These are phyloP conservation scores for Phytopythium chamaehyphon DNA, from an alignment of 352 stramenopile species.

Conservation along the genomic window DNA sequence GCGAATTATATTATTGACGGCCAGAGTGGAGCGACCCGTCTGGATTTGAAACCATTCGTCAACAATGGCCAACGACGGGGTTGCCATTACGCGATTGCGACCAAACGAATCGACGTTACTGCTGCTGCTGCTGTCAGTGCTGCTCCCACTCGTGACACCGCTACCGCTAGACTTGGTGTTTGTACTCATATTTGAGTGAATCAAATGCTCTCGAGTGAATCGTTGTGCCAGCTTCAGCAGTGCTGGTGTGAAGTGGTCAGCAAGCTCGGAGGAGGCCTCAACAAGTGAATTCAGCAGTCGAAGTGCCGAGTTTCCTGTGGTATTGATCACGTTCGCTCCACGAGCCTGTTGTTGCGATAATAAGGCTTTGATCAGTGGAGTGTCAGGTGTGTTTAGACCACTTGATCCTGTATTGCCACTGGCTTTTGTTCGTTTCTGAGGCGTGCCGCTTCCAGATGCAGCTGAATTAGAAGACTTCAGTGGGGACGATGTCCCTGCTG, in stretches of 20 bases:
- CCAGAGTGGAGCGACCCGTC: constrained; percentile 61
- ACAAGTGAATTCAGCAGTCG: constrained; percentile 60
- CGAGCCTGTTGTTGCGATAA: constrained; percentile 40
- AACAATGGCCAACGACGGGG: constrained; percentile 74
- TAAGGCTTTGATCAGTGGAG: constrained; percentile 47
- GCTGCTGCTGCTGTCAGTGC: constrained; percentile 2
- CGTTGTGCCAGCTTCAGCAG: constrained; percentile 82
- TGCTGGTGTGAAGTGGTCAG: constrained; percentile 72
- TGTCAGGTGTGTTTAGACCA: constrained; percentile 53
- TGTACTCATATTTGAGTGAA: constrained; percentile 35
- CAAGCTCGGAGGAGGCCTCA: constrained; percentile 58
- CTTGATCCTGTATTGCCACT: constrained; percentile 18
- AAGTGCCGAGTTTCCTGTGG: constrained; percentile 67
- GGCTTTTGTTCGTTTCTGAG: constrained; percentile 38
- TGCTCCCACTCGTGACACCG: constrained; percentile 1
- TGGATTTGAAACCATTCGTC: constrained; percentile 83
- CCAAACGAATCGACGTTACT: constrained; percentile 66
- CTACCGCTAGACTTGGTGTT: constrained; percentile 10
- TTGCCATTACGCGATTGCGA: constrained; percentile 85
- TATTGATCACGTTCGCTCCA: constrained; percentile 36
- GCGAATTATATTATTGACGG: constrained; percentile 77
- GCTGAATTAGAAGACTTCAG: not conserved
- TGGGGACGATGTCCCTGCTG: constrained; percentile 3
- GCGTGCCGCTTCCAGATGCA: constrained; percentile 5
- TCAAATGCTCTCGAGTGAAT: constrained; percentile 81